phyloP scores from a whole-genome alignment of 106 monocot genomes.

The Dendrobium nobile region DNA sequence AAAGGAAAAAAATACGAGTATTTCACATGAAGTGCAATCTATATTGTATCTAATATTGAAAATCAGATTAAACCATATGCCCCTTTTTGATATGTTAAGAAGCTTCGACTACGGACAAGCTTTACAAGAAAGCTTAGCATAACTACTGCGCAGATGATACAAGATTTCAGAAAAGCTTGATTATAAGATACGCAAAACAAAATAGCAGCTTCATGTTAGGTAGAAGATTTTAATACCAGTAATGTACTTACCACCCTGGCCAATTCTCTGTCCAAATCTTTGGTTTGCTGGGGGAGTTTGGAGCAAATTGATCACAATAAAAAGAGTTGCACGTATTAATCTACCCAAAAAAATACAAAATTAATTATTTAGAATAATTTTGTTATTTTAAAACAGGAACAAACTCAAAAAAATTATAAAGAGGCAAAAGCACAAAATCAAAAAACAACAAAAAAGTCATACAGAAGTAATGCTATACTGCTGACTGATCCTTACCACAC shows the following conservation, averaged over 20 bases:
- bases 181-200: not conserved
- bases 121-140: not conserved
- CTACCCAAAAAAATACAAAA: conserved; percentile 33
- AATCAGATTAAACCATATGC: not conserved
- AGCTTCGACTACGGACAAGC: too few species aligned
- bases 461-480: not conserved
- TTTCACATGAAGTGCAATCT: not conserved
- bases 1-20: not conserved
- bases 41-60: not conserved
- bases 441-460: not conserved
- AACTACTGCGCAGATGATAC: not conserved
- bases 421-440: not conserved
- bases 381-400: not conserved
- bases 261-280: conserved; percentile 98
- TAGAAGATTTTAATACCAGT: not conserved
- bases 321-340: conserved; percentile 97
- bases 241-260: conserved; percentile 79
- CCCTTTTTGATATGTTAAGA: not conserved
- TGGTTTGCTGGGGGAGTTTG: conserved; percentile 76
- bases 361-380: not conserved
- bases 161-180: not conserved
- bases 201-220: not conserved
- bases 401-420: not conserved
- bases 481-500: conserved; percentile 45
- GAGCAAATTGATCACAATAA: conserved; percentile 86